Evolutionary conservation across 176 grass and related monocot species (phyloP).

Genomic region (Ensete glaucum): DNA sequence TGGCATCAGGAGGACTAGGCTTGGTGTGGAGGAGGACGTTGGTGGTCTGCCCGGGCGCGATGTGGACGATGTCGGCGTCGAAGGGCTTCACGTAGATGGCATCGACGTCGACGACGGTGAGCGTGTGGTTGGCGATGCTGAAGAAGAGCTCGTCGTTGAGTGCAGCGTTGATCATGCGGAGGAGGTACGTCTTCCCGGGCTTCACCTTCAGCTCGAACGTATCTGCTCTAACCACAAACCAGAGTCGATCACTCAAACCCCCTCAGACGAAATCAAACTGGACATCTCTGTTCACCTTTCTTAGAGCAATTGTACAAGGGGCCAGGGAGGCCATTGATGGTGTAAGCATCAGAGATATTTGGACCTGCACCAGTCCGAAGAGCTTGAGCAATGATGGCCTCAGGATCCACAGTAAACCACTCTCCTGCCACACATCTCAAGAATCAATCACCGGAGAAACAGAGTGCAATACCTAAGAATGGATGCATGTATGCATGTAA

Average conservation of each 20-base stretch:
- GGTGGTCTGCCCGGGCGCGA: slow-evolving; percentile 3
- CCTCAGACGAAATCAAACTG: too few species aligned
- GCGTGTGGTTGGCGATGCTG: too few species aligned
- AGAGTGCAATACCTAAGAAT: neutral
- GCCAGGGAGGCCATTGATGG: slow-evolving; percentile 65
- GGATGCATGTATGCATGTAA: neutral
- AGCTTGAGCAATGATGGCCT: slow-evolving; percentile 42
- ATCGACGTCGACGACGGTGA: too few species aligned
- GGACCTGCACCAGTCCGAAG: slow-evolving; percentile 40
- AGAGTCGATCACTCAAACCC: too few species aligned
- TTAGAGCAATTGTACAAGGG: slow-evolving; percentile 67
- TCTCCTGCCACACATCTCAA: slow-evolving; percentile 23
- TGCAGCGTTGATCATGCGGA: too few species aligned
- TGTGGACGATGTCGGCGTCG: neutral
- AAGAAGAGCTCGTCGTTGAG: too few species aligned
- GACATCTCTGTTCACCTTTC: slow-evolving; percentile 21
- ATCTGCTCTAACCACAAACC: neutral
- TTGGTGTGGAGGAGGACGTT: slow-evolving; percentile 11
- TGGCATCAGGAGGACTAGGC: neutral
- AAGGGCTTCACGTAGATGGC: neutral
- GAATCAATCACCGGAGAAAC: neutral
- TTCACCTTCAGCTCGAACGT: neutral
- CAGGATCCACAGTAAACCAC: slow-evolving; percentile 57
- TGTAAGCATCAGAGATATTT: slow-evolving; percentile 51
- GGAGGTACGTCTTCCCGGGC: too few species aligned